These are phyloP conservation scores for Cyclaneusma minus DNA, from an alignment of 2,329 filamentous ascomycete genomes.

Conservation along the genomic window DNA sequence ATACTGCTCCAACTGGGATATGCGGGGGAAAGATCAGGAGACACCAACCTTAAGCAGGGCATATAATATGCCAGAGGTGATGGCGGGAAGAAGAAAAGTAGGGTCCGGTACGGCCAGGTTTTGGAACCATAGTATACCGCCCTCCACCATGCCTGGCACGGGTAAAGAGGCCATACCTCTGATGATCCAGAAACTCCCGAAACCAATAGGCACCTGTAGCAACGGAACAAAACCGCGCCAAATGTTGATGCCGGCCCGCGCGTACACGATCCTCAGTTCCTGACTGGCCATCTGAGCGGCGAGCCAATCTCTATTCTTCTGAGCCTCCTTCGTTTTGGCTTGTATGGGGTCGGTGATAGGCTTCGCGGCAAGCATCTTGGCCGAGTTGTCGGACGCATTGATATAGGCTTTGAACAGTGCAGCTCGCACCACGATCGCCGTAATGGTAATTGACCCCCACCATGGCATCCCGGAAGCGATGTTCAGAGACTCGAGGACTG, in stretches of 20 bases:
- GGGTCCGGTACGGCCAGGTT: conserved; percentile 70
- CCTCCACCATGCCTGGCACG: conserved; percentile 60
- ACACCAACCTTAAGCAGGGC: conserved; percentile 13
- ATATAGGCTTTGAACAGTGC: conserved; percentile 51
- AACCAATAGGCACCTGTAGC: conserved; percentile 55
- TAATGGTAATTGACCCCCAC: conserved; percentile 59
- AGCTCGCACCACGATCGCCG: conserved; percentile 49
- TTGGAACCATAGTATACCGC: conserved; percentile 61
- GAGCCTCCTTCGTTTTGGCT: conserved; percentile 30
- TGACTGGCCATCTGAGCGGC: conserved; percentile 28
- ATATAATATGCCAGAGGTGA: conserved; percentile 44
- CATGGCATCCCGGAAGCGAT: conserved; percentile 63
- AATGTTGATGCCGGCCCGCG: conserved; percentile 35
- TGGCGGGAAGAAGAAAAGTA: conserved; percentile 54
- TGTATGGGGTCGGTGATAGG: conserved; percentile 39
- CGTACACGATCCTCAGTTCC: conserved; percentile 34
- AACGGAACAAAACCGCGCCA: conserved; percentile 37
- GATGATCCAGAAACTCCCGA: conserved; percentile 66
- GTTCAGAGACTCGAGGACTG: too few species aligned
- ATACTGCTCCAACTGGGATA: background rate
- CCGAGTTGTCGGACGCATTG: conserved; percentile 41
- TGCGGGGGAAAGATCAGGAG: conserved; percentile 1
- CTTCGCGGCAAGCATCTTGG: conserved; percentile 45
- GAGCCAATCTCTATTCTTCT: conserved; percentile 26
- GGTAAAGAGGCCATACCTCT: conserved; percentile 62